Percentiles rank a stretch among this genome's conserved stretches.
Conservation (phyloP, 2,329 filamentous ascomycete genomes). For the Aureobasidium zeae region DNA sequence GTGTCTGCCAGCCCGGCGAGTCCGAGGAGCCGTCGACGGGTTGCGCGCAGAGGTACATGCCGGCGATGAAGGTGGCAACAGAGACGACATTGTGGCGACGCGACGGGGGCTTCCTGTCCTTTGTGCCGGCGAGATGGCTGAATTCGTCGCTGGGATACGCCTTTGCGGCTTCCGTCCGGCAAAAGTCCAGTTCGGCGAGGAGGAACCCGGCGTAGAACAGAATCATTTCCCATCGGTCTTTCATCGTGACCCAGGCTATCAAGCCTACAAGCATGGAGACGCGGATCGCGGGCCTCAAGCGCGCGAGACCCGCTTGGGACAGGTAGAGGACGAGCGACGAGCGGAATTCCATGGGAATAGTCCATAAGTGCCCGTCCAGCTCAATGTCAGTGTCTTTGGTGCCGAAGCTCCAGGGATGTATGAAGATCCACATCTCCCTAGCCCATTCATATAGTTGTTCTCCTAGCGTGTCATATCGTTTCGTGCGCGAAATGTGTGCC, state of each 20-base stretch:
- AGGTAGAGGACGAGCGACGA: conserved; percentile 51
- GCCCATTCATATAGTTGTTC: conserved; percentile 24
- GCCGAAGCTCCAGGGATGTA: conserved; percentile 2
- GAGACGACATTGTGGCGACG: too few species aligned
- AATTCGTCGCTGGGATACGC: too few species aligned
- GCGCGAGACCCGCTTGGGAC: conserved; percentile 35
- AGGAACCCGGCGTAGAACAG: conserved; percentile 48
- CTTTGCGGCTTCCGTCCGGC: too few species aligned
- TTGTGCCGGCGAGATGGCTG: too few species aligned
- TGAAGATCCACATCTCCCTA: conserved; percentile 29
- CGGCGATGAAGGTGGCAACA: too few species aligned
- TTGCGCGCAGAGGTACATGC: too few species aligned
- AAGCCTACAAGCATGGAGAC: conserved; percentile 36
- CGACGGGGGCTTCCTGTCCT: too few species aligned
- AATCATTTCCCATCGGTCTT: conserved; percentile 46
- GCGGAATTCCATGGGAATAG: conserved; percentile 36
- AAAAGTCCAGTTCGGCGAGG: conserved; percentile 48
- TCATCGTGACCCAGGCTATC: conserved; percentile 39
- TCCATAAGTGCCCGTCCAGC: conserved; percentile 49
- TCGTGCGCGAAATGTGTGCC: conserved; percentile 12
- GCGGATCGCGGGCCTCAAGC: conserved; percentile 23
- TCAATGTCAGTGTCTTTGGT: neutral
- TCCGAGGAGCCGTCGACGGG: too few species aligned
- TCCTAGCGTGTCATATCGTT: neutral
- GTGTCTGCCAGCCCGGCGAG: too few species aligned